Base-by-base conservation (phyloP, 306 rosid species). In the Ceratonia siliqua region DNA sequence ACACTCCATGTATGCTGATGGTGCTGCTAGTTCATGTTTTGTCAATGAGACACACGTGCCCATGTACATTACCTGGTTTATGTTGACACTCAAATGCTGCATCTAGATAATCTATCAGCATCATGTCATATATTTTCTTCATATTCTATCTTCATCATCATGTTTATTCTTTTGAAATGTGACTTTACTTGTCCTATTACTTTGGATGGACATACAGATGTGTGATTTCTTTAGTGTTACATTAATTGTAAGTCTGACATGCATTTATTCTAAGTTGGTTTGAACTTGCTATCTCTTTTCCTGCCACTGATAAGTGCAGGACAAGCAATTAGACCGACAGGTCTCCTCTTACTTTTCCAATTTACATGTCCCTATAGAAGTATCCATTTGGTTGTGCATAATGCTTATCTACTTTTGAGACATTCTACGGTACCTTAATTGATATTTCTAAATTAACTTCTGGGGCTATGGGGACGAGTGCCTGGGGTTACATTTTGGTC, bases 61-160 rank as follows among this genome's bases (percentile, higher is more conserved):
- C 28, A 11, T 28, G 42, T 67, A 17, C 42, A 50, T 78, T 6
- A 50, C 67, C 8, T 42, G 28, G 36, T 50, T 50, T 25, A 50
- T 49, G 24, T 18, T 18, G 55, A 49, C 22, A 73, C 14, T 75
- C 15, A 38, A 52, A 49, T 48, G 20, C 27, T 50, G 41, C 18
- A 36, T 15, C 54, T 63, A 8, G 58, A 65, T 18, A 9, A 72
- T 70, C 48, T 70, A 15, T 62, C 41, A 55, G 48, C 5, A 53
- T 28, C 17, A 35, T 61, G 66, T 49, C 35, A 18, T 77, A 5
- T 3, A 65, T 42, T 17, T 22, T 79, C 49, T 55, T 72, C 5
- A 0, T 54, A 14, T 45, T 48, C 32, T 57, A 62, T 41, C 41
- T 55, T 72, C 62, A 22, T 55, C 58, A 21, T 54, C 49, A 14